Percentiles rank a stretch among this genome's conserved stretches.
Evolutionary conservation across 1,284 basidiomycete genomes (phyloP).

Genomic region (Phenoliferia sp.): DNA sequence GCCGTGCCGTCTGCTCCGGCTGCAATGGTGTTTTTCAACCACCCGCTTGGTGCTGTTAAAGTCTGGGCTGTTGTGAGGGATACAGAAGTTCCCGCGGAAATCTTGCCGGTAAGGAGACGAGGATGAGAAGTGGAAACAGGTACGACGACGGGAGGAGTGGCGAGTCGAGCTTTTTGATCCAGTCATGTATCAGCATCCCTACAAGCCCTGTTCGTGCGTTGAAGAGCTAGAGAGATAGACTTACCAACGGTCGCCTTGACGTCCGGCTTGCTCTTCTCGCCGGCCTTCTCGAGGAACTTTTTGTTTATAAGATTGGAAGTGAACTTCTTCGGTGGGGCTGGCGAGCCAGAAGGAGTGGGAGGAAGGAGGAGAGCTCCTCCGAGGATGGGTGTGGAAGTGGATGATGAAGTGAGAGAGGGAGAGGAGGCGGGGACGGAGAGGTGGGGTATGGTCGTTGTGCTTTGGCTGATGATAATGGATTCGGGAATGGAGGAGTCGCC

Average conservation of each 20-base stretch:
- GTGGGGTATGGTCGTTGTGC: neutral
- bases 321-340: slow-evolving; percentile 52
- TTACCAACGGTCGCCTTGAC: slow-evolving; percentile 3
- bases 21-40: slow-evolving; percentile 1
- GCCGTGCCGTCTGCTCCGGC: neutral
- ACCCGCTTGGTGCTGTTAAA: neutral
- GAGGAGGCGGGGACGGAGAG: neutral
- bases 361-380: neutral
- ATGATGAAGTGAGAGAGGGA: neutral
- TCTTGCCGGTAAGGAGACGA: slow-evolving; percentile 34
- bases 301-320: slow-evolving; percentile 76
- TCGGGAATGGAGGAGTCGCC: no score
- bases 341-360: neutral
- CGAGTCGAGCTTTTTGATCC: slow-evolving; percentile 48
- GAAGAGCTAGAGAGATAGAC: neutral
- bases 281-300: slow-evolving; percentile 83
- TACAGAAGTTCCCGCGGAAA: slow-evolving; percentile 28
- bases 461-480: neutral
- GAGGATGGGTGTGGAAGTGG: neutral
- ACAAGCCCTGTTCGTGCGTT: no score
- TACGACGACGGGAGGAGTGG: slow-evolving; percentile 64
- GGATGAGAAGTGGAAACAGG: slow-evolving; percentile 50
- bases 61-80: slow-evolving; percentile 3
- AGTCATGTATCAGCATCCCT: no score
- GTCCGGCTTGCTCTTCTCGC: slow-evolving; percentile 29